Conservation (phyloP, 139 green algal genomes). For the Astrephomene gubernaculifera region DNA sequence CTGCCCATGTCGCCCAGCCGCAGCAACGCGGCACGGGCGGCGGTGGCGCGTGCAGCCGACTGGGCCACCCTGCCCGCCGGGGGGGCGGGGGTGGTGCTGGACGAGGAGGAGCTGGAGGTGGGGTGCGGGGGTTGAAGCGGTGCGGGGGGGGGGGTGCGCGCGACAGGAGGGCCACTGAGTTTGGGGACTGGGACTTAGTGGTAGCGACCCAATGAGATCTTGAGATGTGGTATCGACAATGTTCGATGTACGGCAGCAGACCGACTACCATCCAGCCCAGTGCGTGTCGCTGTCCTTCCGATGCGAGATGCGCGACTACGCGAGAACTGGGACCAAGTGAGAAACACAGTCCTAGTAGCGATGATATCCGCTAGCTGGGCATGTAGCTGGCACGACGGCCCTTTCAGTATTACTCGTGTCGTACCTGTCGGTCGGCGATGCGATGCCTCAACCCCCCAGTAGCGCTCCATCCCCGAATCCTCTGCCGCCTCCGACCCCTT, state of each 20-base stretch:
- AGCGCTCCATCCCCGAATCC: not conserved
- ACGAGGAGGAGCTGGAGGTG: slow-evolving; percentile 4
- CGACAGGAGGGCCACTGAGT: not conserved
- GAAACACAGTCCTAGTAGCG: too few species aligned
- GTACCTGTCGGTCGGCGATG: not conserved
- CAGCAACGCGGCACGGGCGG: slow-evolving; percentile 24
- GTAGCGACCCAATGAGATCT: not conserved
- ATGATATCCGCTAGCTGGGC: too few species aligned
- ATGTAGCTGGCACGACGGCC: too few species aligned
- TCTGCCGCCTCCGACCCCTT: not conserved
- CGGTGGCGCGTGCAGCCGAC: slow-evolving; percentile 9
- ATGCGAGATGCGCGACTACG: too few species aligned
- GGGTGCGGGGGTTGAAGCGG: not conserved
- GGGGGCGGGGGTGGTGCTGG: slow-evolving; percentile 2
- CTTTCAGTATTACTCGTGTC: too few species aligned
- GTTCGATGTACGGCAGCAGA: not conserved
- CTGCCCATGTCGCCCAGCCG: slow-evolving; percentile 23
- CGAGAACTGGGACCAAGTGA: too few species aligned
- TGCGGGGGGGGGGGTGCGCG: too few species aligned
- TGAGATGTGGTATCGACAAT: not conserved
- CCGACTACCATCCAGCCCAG: not conserved
- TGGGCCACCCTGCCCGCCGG: not conserved
- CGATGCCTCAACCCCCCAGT: not conserved
- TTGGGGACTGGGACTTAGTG: not conserved
- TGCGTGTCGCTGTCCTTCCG: not conserved